Evolutionary conservation across 352 stramenopile genomes (phyloP), one percentile per base, ranked within the genome.

Genomic region (Phytopythium oedochilum): DNA sequence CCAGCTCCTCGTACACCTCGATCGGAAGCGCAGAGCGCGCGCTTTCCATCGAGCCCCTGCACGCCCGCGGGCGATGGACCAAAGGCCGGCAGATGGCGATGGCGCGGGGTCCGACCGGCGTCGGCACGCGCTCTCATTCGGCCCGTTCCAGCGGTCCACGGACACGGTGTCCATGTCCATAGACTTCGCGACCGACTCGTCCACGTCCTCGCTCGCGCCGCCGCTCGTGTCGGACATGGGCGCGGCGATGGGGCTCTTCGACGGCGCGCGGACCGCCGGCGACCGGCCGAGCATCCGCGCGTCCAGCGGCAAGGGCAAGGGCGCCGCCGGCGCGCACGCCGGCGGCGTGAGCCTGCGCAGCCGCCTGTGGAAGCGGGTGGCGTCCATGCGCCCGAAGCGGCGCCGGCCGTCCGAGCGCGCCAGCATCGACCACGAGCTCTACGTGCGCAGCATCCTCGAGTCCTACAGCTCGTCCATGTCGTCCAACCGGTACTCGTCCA

Each of bases 381-480:
- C 64, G 14, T 45, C 55, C 8, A 72, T 70, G 50, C 58, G 67
- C 9, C 57, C 45, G 18, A 69, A 62, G 54, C 54, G 60, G 20
- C 55, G 63, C 32, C 53, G 71, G 0, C 64, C 54, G 26, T 60
- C 62, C 49, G 38, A 70, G 26, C 44, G 63, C 42, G 34, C 44
- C 22, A 79, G 53, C 43, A 25, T 72, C 14, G 76, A 88, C 62
- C 76, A 87, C 50, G 79, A 89, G 59, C 58, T 88, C 34, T 88
- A 86, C 59, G 73, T 88, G 57, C 73, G 79, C 45, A 86, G 70
- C 45, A 82, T 89, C 48, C 75, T 89, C 57, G 79, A 89, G 60
- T 89, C 79, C 36, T 88, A 86, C 59, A 70, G 67, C 62, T 89
- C 79, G 53, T 89, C 79, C 43, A 68, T 89, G 55, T 84, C 75